Evolutionary conservation across 1,284 basidiomycete species (phyloP), one percentile per base, ranked within the genome.

Genomic region (Cryptococcus wingfieldii): DNA sequence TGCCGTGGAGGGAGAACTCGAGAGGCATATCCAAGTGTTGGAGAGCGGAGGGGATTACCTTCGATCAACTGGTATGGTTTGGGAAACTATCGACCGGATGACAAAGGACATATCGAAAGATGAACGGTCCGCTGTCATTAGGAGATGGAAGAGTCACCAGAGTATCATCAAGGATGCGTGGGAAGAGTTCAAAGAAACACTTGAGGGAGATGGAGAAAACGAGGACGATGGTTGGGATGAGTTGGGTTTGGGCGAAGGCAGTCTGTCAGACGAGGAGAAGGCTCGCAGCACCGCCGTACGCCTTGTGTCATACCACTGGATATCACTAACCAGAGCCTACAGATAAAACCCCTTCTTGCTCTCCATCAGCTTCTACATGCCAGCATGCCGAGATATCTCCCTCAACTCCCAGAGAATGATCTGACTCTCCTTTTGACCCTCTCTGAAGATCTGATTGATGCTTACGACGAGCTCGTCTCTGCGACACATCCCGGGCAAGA

Each of bases 151-250:
- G 47, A 43, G n/a, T 4, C 68, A 74, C 49, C 63, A 64, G 42
- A 65, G 56, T 18, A 60, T 66, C 3, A 60, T 74, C 34, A 65
- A 62, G 34, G 74, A 76, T 48, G 74, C 72, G 16, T 76, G 74
- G 74, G 51, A 44, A 27, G 74, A 76, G 63, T 76, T 70, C 58
- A 70, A 70, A 62, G 72, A 71, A 52, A 62, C 67, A 41, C 52
- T 72, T 37, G 69, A 72, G 46, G 55, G 54, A 13, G 62, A 47
- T 5, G 65, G 56, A 2, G 64, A 55, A 31, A 62, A 62, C 18
- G 59, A 56, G 9, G 67, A 67, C 51, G 69, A 67, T 38, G 67
- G 67, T 39, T 72, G 67, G 64, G 71, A 54, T 37, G 66, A 66
- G 34, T 59, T 71, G 37, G 70, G 70, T 9, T 54, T 70, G 54